phyloP scores from a whole-genome alignment of 768 basidiomycete species.

The Pleurotus giganteus region DNA sequence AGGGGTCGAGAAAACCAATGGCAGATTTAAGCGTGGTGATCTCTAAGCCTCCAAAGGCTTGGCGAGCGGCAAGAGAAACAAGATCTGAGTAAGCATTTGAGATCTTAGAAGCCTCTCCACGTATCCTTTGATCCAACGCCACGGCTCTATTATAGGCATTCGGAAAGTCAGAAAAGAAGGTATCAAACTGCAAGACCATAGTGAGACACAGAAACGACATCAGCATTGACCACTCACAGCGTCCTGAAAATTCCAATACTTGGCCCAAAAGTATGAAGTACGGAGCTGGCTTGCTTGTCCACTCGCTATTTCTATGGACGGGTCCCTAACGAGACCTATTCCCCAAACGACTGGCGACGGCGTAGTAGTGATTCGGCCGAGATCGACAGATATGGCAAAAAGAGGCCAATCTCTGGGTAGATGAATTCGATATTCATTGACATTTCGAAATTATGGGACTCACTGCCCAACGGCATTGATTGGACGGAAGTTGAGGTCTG shows the following conservation, averaged over 20 bases:
- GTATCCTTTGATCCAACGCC: constrained; percentile 37
- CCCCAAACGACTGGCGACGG: constrained; percentile 33
- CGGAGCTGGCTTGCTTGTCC: constrained; percentile 21
- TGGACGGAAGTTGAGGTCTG: constrained; percentile 39
- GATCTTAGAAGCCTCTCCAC: constrained; percentile 31
- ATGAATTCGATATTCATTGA: no score
- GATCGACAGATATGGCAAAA: constrained; percentile 45
- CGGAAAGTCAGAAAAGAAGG: constrained; percentile 39
- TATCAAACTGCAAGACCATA: constrained; percentile 30
- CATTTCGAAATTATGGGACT: no score
- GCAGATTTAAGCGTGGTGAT: constrained; percentile 35
- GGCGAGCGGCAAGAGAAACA: constrained; percentile 40
- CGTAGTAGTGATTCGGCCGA: constrained; percentile 34
- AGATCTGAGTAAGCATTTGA: constrained; percentile 39
- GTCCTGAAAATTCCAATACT: constrained; percentile 25
- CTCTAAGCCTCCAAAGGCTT: constrained; percentile 44
- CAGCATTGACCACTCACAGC: constrained; percentile 26
- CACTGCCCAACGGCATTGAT: constrained; percentile 28
- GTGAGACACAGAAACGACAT: not conserved
- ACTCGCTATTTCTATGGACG: constrained; percentile 25
- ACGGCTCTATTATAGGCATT: constrained; percentile 33
- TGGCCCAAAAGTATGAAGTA: constrained; percentile 35
- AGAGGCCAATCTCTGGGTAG: constrained; percentile 44
- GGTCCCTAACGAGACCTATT: constrained; percentile 37
- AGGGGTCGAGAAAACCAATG: constrained; percentile 31